Evolutionary conservation across 2,329 filamentous ascomycete species (phyloP), one percentile per base, ranked within the genome.

Genomic region (Pezicula carpinea): DNA sequence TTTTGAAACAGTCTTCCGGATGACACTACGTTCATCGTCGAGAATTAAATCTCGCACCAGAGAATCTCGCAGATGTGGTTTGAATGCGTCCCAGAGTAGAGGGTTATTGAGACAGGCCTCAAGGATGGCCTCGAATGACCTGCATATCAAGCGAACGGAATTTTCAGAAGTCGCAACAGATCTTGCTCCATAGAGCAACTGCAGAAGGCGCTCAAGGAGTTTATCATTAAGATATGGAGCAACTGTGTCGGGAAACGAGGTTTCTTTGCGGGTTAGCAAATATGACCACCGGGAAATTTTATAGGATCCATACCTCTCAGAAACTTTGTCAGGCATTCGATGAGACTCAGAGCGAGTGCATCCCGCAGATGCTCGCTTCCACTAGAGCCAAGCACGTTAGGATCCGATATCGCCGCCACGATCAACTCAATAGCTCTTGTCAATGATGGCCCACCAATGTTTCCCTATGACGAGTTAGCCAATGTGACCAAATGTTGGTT

Each of bases 381-480:
- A 47, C 73, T 70, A 34, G 62, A 65, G 7, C 71, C 69, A 13
- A 77, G 66, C 50, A 85, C 68, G 17, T 76, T 69, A 19, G 73
- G 67, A 48, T 83, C 76, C 11, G 76, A 79, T 42, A 89, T 73
- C 6, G 82, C 82, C 15, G 75, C 68, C 26, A 83, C 74, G 18
- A 86, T 66, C 22, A 85, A 68, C 6, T 67, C 69, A 47, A 84
- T 64, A 3, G 71, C 71, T 51, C 69, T 54, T 29, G 56, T 72
- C n/a, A 66, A 55, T 3, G 75, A 51, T 34, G 66, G 64, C 15
- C 68, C 64, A 33, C 63, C 39, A 2, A 53, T 32, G 40, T 43
- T 39, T 11, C 58, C 58, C 57, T 62, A n/a, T 14, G 13, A 38
- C 55, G 50, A 53, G 47, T 43, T 33, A 11, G n/a, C 5, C 17